Conservation (phyloP, 139 green algal genomes). For the Pseudopediastrum boryanum region DNA sequence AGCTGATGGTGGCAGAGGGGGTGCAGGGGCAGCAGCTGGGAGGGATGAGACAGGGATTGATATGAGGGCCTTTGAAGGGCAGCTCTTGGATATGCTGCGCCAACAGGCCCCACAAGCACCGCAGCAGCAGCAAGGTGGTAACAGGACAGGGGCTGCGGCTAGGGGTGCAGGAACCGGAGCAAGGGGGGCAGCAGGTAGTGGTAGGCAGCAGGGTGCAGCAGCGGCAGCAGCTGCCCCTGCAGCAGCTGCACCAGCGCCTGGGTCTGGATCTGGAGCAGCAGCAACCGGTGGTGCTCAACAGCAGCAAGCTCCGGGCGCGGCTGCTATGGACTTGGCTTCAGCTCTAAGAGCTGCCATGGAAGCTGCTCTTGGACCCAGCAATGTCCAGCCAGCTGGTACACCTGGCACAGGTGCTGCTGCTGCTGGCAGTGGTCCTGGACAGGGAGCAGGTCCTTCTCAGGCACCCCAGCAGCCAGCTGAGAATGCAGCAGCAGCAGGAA, state of each 20-base stretch:
- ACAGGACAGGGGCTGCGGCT: not conserved
- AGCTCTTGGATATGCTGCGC: constrained; percentile 39
- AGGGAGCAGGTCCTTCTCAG: not conserved
- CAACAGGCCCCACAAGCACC: constrained; percentile 16
- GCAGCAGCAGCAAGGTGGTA: constrained; percentile 15
- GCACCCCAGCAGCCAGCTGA: not conserved
- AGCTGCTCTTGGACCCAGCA: too few species aligned
- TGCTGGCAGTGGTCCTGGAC: too few species aligned
- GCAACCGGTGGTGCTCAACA: not conserved
- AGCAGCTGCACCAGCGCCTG: constrained; percentile 15
- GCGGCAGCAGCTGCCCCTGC: constrained; percentile 1
- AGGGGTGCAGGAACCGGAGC: not conserved
- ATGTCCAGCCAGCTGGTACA: too few species aligned
- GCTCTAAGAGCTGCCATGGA: not conserved
- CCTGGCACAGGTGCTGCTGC: too few species aligned
- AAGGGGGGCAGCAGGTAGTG: not conserved
- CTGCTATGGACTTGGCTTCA: too few species aligned
- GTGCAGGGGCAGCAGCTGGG: not conserved
- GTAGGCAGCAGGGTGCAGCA: not conserved
- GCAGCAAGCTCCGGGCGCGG: constrained; percentile 3
- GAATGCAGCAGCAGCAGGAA: constrained; percentile 13
- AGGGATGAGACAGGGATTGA: constrained; percentile 32
- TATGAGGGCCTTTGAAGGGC: constrained; percentile 43
- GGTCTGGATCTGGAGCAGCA: not conserved
- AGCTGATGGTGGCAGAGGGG: not conserved